Evolutionary conservation across 2,329 filamentous ascomycete genomes (phyloP), one percentile per base, ranked within the genome.

Genomic region (Stachybotrys elegans): DNA sequence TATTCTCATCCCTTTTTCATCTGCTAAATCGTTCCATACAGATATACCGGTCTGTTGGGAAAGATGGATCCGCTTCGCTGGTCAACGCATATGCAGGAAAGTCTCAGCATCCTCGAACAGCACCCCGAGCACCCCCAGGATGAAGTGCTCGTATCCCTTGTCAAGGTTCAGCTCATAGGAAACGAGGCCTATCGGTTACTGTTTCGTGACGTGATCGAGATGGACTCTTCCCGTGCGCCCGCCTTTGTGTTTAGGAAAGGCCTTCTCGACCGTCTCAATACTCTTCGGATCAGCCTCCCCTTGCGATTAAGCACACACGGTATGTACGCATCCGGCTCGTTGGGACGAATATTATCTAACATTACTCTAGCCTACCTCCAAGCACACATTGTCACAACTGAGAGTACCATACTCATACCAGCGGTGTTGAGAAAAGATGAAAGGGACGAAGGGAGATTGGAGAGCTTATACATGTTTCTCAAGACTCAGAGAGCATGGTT

Each of bases 41-140:
- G 63, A 46, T 57, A 59, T 44, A 57, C 63, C 39, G 62, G 55
- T 3, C 71, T 64, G 42, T 61, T 76, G 13, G 69, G 69, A 20
- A 70, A 70, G 37, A 65, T 70, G 40, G 76, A 81, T 42, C 53
- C 69, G 2, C 62, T 83, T 40, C 67, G 64, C 3, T 85, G 80
- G 80, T 81, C 72, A 1, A 51, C 71, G 2, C 71, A 80, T 42
- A 72, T 84, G 66, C 78, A 81, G 22, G 77, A 82, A 27, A 77
- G 71, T 27, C 61, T 83, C 1, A 58, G 67, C 5, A 50, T 67
- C 2, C 60, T 84, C 0, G 61, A 66, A 5, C 60, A 68, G 14
- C 60, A 67, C 2, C 66, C 66, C 7, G 73, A 81, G 44, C 65
- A 65, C 20, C 61, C 69, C 0, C 67, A 68, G 2, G 80, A 84